Conservation (phyloP, 2,329 filamentous ascomycete species). For the Alternaria sp. region DNA sequence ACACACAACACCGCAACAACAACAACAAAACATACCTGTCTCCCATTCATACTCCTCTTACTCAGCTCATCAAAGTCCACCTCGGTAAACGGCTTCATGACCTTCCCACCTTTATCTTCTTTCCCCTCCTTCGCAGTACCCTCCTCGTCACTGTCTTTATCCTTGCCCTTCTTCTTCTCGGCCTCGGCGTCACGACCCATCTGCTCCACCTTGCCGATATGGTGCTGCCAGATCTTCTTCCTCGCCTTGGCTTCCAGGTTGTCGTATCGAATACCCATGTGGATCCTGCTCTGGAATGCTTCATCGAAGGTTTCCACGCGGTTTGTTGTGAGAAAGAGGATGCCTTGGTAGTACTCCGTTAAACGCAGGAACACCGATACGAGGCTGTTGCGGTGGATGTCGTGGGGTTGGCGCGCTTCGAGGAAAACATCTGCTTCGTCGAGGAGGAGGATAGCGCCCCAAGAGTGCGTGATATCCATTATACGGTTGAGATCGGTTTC, state of each 20-base stretch:
- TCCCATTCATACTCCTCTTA: constrained; percentile 71
- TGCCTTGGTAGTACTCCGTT: constrained; percentile 91
- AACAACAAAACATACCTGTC: constrained; percentile 59
- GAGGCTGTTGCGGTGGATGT: constrained; percentile 83
- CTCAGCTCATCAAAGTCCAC: constrained; percentile 72
- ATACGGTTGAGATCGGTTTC: constrained; percentile 83
- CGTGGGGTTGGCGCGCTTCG: constrained; percentile 80
- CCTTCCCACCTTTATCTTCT: background rate
- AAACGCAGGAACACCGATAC: constrained; percentile 87
- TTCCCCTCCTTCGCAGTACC: background rate
- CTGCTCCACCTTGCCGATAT: constrained; percentile 73
- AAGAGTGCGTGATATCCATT: constrained; percentile 82
- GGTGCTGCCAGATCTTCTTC: constrained; percentile 82
- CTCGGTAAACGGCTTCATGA: constrained; percentile 63
- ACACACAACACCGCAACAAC: too few species aligned
- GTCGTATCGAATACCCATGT: constrained; percentile 83
- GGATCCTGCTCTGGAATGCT: constrained; percentile 82
- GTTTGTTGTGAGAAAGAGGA: constrained; percentile 88
- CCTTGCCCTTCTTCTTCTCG: constrained; percentile 48
- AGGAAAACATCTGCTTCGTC: constrained; percentile 72
- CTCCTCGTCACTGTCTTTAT: background rate
- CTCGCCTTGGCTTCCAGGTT: constrained; percentile 75
- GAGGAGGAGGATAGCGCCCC: constrained; percentile 83
- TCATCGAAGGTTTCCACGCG: constrained; percentile 88
- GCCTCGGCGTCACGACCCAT: constrained; percentile 61